Percentiles rank a stretch among this genome's conserved stretches.
These are phyloP conservation scores for Phytophthora vignae DNA, from an alignment of 352 stramenopile genomes.

Conservation along the genomic window DNA sequence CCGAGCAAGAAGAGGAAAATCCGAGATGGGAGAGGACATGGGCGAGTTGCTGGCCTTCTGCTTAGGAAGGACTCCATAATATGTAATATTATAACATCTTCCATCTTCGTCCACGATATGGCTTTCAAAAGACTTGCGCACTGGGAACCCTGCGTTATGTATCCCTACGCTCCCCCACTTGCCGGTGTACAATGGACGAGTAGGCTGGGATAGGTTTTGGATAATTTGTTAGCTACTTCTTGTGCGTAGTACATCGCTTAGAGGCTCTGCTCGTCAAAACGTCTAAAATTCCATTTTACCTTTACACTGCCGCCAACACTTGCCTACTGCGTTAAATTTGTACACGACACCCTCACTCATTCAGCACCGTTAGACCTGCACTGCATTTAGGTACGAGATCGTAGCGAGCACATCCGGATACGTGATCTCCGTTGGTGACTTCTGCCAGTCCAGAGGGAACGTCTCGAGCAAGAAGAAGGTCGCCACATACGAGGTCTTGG, in stretches of 20 bases:
- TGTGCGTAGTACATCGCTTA: too few species aligned
- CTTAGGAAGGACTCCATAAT: too few species aligned
- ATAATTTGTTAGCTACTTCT: too few species aligned
- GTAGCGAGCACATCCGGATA: constrained; percentile 9
- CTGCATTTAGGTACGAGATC: constrained; percentile 8
- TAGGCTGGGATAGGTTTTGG: too few species aligned
- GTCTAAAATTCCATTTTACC: not conserved
- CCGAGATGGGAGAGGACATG: constrained; percentile 40
- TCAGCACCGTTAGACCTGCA: not conserved
- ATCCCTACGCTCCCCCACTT: too few species aligned
- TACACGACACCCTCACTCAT: not conserved
- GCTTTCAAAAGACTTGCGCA: too few species aligned
- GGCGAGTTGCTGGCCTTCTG: constrained; percentile 44
- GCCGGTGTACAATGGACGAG: too few species aligned
- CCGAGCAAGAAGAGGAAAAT: constrained; percentile 31
- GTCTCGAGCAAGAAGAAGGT: constrained; percentile 27
- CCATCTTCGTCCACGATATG: too few species aligned
- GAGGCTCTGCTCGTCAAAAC: not conserved
- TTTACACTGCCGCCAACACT: not conserved
- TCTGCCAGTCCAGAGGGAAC: constrained; percentile 18
- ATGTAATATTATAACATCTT: too few species aligned
- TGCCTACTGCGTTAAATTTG: not conserved
- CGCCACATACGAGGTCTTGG: constrained; percentile 14
- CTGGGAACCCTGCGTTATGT: too few species aligned
- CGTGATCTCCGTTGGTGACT: constrained; percentile 20